Evolutionary conservation across 2,329 filamentous ascomycete genomes (phyloP).

Genomic region (Pseudocercospora fuligena): DNA sequence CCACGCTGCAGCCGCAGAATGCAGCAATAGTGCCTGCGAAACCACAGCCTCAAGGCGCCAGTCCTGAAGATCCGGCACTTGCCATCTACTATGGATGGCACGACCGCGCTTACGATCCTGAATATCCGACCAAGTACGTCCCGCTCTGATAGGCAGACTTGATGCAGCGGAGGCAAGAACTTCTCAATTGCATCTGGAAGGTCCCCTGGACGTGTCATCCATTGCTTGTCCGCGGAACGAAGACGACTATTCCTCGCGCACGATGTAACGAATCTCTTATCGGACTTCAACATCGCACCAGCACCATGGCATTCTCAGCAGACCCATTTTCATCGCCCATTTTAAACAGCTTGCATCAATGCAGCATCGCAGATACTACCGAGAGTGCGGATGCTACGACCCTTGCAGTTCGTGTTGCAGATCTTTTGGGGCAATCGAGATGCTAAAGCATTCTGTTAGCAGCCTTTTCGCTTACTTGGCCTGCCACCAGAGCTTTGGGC

Average conservation of each 20-base stretch:
- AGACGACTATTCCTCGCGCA: neutral
- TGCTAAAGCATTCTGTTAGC: neutral
- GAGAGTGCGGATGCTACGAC: neutral
- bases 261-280: neutral
- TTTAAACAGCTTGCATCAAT: neutral
- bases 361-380: neutral
- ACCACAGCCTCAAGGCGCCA: neutral
- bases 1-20: conserved; percentile 29
- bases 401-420: neutral
- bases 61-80: neutral
- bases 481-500: neutral
- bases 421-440: neutral
- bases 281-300: neutral
- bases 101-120: neutral
- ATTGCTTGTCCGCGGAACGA: neutral
- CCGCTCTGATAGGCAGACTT: neutral
- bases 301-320: neutral
- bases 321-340: neutral
- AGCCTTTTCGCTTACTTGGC: neutral
- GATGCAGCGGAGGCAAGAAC: neutral
- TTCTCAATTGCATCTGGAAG: neutral
- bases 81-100: conserved; percentile 4
- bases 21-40: neutral
- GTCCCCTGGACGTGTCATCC: neutral
- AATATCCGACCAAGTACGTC: conserved; percentile 10